Conservation (phyloP, 257 asterid species). For the Striga asiatica region DNA sequence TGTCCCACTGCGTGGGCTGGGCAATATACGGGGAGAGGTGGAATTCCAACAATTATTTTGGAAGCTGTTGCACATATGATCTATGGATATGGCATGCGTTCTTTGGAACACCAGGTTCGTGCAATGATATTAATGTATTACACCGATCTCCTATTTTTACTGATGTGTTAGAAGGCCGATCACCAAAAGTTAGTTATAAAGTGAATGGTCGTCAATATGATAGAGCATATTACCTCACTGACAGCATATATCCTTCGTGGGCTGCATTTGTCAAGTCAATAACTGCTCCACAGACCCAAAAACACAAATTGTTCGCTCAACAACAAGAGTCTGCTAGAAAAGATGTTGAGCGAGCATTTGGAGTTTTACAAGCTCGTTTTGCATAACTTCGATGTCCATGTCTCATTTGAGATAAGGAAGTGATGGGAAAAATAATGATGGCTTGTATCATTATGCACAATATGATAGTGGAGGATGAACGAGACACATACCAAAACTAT, state of each 20-base stretch:
- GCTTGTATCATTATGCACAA: no score
- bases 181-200: not conserved
- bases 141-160: not conserved
- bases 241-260: not conserved
- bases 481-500: no score
- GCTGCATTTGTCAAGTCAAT: conserved; percentile 2
- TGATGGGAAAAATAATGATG: no score
- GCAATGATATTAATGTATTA: not conserved
- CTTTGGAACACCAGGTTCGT: not conserved
- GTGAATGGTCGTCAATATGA: not conserved
- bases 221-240: not conserved
- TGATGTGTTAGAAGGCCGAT: not conserved
- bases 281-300: not conserved
- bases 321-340: no score
- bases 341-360: no score
- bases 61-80: not conserved
- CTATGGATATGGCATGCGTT: not conserved
- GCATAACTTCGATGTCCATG: no score
- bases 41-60: not conserved
- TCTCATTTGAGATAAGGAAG: no score
- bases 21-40: not conserved
- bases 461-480: no score
- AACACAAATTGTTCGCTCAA: not conserved
- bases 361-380: no score
- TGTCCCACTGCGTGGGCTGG: not conserved